phyloP scores from a whole-genome alignment of 2,329 filamentous ascomycete species.

The Verticillium klebahnii region DNA sequence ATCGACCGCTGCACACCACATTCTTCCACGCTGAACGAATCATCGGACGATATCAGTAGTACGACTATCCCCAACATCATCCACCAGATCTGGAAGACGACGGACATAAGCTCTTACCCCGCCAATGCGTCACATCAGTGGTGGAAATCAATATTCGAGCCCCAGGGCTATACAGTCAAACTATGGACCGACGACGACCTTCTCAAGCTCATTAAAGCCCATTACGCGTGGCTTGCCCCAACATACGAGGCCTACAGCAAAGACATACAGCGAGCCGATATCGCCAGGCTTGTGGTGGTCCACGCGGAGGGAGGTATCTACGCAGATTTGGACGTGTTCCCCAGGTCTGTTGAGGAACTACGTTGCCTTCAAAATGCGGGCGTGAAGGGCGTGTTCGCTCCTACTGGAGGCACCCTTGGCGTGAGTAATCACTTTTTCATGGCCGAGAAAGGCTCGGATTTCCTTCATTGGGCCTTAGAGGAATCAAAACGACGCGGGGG shows the following conservation, averaged over 20 bases:
- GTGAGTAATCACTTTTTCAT: constrained; percentile 22
- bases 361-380: too few relatives aligned
- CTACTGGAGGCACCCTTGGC: constrained; percentile 8
- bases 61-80: constrained; percentile 5
- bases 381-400: constrained; percentile 8
- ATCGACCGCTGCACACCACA: too few relatives aligned
- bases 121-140: constrained; percentile 5
- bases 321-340: constrained; percentile 18
- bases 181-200: constrained; percentile 18
- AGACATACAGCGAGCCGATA: constrained; percentile 18
- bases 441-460: constrained; percentile 11
- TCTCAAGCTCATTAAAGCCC: constrained; percentile 9
- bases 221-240: constrained; percentile 16
- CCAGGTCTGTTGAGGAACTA: constrained; percentile 7
- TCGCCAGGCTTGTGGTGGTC: constrained; percentile 16
- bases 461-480: constrained; percentile 4
- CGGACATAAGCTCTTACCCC: constrained; percentile 13
- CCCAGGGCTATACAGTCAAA: constrained; percentile 16
- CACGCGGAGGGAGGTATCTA: constrained; percentile 18
- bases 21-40: too few relatives aligned
- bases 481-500: constrained; percentile 14
- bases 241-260: constrained; percentile 16
- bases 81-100: constrained; percentile 19
- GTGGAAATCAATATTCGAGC: constrained; percentile 13
- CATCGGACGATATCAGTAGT: too few relatives aligned